These are phyloP conservation scores for Moelleriella libera DNA, from an alignment of 2,329 filamentous ascomycete genomes.

Conservation along the genomic window DNA sequence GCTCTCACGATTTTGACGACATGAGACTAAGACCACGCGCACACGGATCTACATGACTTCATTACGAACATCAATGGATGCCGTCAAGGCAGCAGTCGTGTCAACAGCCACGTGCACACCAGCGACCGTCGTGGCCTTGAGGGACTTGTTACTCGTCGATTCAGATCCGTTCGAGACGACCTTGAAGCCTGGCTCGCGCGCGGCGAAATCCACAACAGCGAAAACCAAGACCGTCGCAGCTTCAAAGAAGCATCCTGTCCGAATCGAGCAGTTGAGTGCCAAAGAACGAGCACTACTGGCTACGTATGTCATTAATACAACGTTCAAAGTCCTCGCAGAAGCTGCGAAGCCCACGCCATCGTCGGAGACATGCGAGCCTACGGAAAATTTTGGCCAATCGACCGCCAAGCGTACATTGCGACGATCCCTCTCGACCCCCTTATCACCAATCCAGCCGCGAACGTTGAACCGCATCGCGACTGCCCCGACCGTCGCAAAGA, in stretches of 20 bases:
- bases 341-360: conserved; percentile 37
- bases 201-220: conserved; percentile 11
- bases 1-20: conserved; percentile 11
- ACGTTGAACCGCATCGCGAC: conserved; percentile 46
- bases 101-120: conserved; percentile 39
- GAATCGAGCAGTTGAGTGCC: conserved; percentile 15
- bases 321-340: conserved; percentile 55
- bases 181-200: conserved; percentile 12
- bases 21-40: conserved; percentile 16
- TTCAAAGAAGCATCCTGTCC: conserved; percentile 7
- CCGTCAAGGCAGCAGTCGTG: conserved; percentile 39
- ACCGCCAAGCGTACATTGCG: conserved; percentile 27
- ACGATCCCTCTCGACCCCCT: conserved; percentile 41
- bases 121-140: conserved; percentile 30
- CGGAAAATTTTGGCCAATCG: conserved; percentile 19
- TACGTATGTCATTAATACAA: conserved; percentile 58
- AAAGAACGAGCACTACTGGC: conserved; percentile 53
- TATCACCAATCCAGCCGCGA: conserved; percentile 47
- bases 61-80: conserved; percentile 27
- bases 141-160: conserved; percentile 28
- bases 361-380: conserved; percentile 16
- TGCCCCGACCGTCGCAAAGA: conserved; percentile 27
- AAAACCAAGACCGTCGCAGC: conserved; percentile 10
- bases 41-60: conserved; percentile 25
- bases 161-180: conserved; percentile 12